These are phyloP conservation scores for Licmophora abbreviata DNA, from an alignment of 108 stramenopile genomes.

Conservation along the genomic window DNA sequence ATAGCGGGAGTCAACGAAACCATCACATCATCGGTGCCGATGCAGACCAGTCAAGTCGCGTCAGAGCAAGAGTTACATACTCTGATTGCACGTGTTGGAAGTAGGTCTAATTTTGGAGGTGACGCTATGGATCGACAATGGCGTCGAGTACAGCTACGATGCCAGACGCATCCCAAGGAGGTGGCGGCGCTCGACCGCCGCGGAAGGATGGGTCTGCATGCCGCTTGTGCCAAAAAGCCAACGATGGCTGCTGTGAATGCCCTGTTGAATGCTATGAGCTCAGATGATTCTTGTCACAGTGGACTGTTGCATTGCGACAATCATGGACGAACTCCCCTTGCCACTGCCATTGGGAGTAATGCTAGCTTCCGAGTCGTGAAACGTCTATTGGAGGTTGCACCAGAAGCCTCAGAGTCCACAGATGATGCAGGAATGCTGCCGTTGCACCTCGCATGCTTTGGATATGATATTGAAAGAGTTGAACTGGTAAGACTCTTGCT, in stretches of 20 bases:
- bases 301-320: background rate
- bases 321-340: background rate
- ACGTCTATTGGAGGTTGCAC: background rate
- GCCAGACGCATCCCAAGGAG: background rate
- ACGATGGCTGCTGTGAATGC: background rate
- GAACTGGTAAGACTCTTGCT: slow-evolving; percentile 25
- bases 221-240: slow-evolving; percentile 2
- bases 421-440: background rate
- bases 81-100: too few relatives aligned
- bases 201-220: background rate
- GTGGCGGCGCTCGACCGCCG: background rate
- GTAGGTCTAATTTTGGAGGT: too few relatives aligned
- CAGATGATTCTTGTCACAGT: too few relatives aligned
- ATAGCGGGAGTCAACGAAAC: too few relatives aligned
- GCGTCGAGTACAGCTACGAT: too few relatives aligned
- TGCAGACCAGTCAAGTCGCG: too few relatives aligned
- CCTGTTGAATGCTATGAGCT: background rate
- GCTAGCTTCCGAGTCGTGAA: background rate
- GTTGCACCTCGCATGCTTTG: slow-evolving; percentile 31
- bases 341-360: background rate
- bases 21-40: too few relatives aligned
- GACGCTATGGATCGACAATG: too few relatives aligned
- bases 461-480: slow-evolving; percentile 25
- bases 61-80: too few relatives aligned
- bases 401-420: too few relatives aligned